Base-by-base conservation (phyloP, 495 filamentous ascomycete genomes). In the Jackrogersella minutella region DNA sequence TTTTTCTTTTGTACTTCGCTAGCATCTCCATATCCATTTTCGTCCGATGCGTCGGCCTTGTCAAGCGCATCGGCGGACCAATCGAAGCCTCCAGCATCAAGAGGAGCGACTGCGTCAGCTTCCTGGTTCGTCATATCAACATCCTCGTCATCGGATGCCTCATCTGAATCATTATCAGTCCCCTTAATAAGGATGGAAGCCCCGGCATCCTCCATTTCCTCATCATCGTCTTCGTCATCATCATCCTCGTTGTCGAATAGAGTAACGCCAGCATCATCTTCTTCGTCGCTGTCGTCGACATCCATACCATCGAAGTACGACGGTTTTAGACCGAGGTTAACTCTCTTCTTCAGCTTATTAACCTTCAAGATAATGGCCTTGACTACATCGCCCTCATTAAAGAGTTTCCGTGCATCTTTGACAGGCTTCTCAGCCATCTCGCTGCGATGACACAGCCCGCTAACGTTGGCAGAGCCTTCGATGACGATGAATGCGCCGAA, bases 401-500 rank as follows among this genome's bases (percentile, higher is more conserved):
- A 97, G 8, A 99, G 79, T 56, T 90, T 91, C 66, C 85, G 86
- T 16, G 93, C 91, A 78, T 97, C 88, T 50, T 90, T 79, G 34
- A 96, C 87, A 7, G 80, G 79, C 60, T 88, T 86, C 57, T 96
- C 92, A 0, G 94, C 91, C 84, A 99, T 93, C 68, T 98, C 87
- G 62, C 86, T 93, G 62, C 87, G 86, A 73, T 99, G 95, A 74
- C 94, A 98, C 16, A 99, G 82, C 51, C 95, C 95, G 61, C 92
- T 96, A 58, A 98, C 86, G 68, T 96, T 95, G 34, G 81, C 76
- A 22, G 93, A 94, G 31, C 87, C 83, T 78, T 97, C 93, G 30
- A 99, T 79, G 50, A 93, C 87, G 70, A 99, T 90, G 77, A 98
- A 98, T 7, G 93, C 93, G 71, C 95, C 95, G 71, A 91, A 98